Percentiles rank a stretch among this genome's conserved stretches.
Evolutionary conservation across 2,329 filamentous ascomycete species (phyloP).

Genomic region (Teratosphaeria gauchensis): DNA sequence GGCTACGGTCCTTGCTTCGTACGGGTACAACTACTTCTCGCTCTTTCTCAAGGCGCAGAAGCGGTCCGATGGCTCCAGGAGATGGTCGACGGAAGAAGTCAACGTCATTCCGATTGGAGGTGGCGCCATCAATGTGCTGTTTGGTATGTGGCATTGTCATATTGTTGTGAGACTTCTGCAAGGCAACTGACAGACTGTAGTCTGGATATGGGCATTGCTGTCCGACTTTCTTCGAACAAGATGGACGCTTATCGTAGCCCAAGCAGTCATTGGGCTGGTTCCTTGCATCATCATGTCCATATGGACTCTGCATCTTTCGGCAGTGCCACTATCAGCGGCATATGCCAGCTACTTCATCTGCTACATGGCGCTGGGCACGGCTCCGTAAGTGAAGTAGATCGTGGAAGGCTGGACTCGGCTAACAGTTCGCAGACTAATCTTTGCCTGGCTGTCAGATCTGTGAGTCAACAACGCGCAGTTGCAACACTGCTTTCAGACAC

Average conservation of each 20-base stretch:
- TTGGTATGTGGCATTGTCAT: slow-evolving; percentile 18
- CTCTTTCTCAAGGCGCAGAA: slow-evolving; percentile 35
- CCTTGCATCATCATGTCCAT: slow-evolving; percentile 30
- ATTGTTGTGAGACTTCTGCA: too few species aligned
- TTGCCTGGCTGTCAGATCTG: slow-evolving; percentile 44
- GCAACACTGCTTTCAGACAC: too few species aligned
- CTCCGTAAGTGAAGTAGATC: slow-evolving; percentile 22
- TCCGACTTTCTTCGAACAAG: slow-evolving; percentile 42
- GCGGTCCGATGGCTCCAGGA: slow-evolving; percentile 32
- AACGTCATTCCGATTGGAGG: slow-evolving; percentile 43
- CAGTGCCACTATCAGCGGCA: slow-evolving; percentile 36
- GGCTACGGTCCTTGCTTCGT: slow-evolving; percentile 37
- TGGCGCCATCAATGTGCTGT: slow-evolving; percentile 40
- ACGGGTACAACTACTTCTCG: slow-evolving; percentile 39
- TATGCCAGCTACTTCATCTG: slow-evolving; percentile 46
- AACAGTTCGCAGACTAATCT: slow-evolving; percentile 28
- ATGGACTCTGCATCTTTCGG: slow-evolving; percentile 40
- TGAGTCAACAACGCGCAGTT: too few species aligned
- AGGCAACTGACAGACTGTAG: slow-evolving; percentile 29
- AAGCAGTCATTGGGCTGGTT: slow-evolving; percentile 37
- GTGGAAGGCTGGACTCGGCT: too few species aligned
- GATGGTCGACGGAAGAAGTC: slow-evolving; percentile 37
- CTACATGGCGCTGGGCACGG: slow-evolving; percentile 40
- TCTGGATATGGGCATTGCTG: slow-evolving; percentile 36
- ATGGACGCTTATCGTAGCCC: slow-evolving; percentile 42